Evolutionary conservation across 2,329 filamentous ascomycete species (phyloP), one percentile per base, ranked within the genome.

Genomic region (Phaeosphaeria sp.): DNA sequence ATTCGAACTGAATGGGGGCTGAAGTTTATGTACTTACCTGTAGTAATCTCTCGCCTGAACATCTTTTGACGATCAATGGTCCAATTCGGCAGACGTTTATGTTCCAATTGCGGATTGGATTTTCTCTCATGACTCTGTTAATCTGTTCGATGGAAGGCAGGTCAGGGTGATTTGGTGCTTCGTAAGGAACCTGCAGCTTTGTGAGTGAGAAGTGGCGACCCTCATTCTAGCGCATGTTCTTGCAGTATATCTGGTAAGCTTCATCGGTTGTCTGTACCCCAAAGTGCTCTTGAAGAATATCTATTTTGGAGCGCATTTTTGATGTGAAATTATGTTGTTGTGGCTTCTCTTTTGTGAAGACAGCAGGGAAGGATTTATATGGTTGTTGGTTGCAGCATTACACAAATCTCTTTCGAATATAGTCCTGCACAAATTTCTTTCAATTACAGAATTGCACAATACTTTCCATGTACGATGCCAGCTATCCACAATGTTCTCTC

Each of bases 171-270:
- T 23, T 30, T n/a, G 51, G 46, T 15, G 55, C 55, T 46, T 58
- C 55, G 52, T 51, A 58, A n/a, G 55, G 55, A 50, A 58, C 22
- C 21, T 50, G 30, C 9, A 58, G 47, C n/a, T 52, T 58, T 22
- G 46, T 46, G 17, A n/a, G 23, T 25, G 15, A 3, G n/a, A 46
- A 22, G 10, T 23, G 15, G 36, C 43, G 15, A 23, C 10, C 6
- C 18, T 17, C 11, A 49, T 21, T 9, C 7, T 46, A 15, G 6
- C 6, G 2, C 9, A 43, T 20, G 33, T 51, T 21, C 5, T 23
- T 4, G n/a, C 23, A 9, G 3, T 11, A 17, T 3, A 56, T 6
- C 3, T 18, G 11, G 2, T 1, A 20, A 5, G 48, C 41, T 25
- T 52, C 54, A 17, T 11, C 4, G 6, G 7, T 0, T 4, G 23